Conservation (phyloP, 305 asterid genomes). For the Rubia occidens region DNA sequence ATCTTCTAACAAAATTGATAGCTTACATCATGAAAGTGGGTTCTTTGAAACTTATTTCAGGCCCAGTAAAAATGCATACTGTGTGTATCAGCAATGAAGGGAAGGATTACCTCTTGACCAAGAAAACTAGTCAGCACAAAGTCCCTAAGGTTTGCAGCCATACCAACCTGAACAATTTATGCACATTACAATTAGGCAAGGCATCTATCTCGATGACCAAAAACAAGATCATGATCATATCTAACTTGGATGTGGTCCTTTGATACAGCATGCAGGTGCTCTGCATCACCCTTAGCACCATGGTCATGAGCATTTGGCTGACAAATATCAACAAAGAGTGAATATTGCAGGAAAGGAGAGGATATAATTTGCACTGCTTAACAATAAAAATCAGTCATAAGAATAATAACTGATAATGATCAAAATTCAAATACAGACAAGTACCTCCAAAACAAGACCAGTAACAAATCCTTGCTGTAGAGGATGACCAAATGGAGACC, state of each 20-base stretch:
- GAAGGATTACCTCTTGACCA: conserved; percentile 62
- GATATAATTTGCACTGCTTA: not conserved
- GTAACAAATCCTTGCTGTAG: conserved; percentile 94
- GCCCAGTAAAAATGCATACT: not conserved
- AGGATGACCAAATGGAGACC: conserved; percentile 96
- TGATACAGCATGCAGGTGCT: conserved; percentile 54
- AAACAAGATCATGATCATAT: conserved; percentile 3
- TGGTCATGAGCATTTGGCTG: conserved; percentile 86
- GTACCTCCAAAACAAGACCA: conserved; percentile 85
- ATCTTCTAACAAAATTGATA: too few relatives aligned
- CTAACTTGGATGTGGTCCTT: conserved; percentile 90
- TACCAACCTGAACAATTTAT: conserved; percentile 49
- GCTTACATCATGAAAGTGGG: not conserved
- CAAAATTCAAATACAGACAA: conserved; percentile 10
- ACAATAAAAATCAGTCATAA: not conserved
- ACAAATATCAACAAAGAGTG: conserved; percentile 18
- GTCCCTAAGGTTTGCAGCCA: conserved; percentile 85
- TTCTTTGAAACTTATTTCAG: conserved; percentile 6
- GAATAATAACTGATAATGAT: not conserved
- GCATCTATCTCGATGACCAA: not conserved
- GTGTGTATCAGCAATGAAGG: not conserved
- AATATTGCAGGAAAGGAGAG: not conserved
- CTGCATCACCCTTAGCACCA: conserved; percentile 45
- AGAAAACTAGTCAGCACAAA: conserved; percentile 51
- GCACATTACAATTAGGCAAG: conserved; percentile 9